Evolutionary conservation across 352 stramenopile genomes (phyloP).

Genomic region (Detonula confervacea): DNA sequence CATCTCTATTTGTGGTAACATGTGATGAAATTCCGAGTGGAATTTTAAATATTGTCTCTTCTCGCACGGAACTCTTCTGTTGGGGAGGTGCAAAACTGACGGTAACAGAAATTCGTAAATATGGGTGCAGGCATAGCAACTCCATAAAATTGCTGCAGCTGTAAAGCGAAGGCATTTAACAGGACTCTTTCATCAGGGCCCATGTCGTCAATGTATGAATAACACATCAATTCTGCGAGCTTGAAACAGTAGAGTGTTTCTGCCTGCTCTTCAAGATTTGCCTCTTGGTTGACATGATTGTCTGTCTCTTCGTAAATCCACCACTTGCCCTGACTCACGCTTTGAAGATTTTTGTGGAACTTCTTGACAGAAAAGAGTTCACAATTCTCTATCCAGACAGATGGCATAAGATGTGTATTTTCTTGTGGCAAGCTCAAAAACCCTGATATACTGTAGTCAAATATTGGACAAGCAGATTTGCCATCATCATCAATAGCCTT

Average conservation of each 20-base stretch:
- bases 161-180: not conserved
- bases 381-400: not conserved
- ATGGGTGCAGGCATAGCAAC: not conserved
- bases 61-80: not conserved
- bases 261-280: not conserved
- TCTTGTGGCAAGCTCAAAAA: not conserved
- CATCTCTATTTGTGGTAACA: too few species aligned
- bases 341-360: not conserved
- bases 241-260: not conserved
- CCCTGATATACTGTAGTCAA: not conserved
- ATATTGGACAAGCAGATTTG: not conserved
- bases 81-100: too few species aligned
- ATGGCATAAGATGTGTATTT: not conserved
- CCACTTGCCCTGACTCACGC: not conserved
- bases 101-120: not conserved
- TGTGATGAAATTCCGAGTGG: too few species aligned
- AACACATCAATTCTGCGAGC: not conserved
- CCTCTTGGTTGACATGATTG: not conserved
- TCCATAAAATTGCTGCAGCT: not conserved
- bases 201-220: too few species aligned
- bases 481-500: not conserved
- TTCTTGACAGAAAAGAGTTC: not conserved
- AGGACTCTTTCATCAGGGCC: not conserved
- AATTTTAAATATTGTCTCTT: not conserved
- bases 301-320: not conserved